A percentile compares a stretch with the other conserved stretches of the same genome.
These are phyloP conservation scores for Pyrenula aspistea DNA, from an alignment of 495 filamentous ascomycete genomes.

Conservation along the genomic window DNA sequence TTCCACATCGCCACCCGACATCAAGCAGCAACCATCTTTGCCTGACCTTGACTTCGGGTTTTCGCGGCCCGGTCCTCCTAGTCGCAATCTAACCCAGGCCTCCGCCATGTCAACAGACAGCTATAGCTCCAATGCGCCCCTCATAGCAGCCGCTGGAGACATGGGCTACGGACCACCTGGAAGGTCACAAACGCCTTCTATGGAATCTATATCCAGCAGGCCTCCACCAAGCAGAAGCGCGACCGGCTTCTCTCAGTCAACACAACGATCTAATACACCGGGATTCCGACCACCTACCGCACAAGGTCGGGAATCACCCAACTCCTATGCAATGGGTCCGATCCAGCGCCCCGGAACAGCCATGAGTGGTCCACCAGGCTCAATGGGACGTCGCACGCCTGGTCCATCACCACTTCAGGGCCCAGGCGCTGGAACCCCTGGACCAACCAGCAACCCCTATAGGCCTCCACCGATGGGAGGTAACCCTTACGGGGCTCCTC, in stretches of 20 bases:
- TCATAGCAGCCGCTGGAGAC: slow-evolving; percentile 43
- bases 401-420: neutral
- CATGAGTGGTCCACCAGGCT: slow-evolving; percentile 1
- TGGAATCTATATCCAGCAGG: slow-evolving; percentile 7
- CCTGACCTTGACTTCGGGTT: slow-evolving; percentile 20
- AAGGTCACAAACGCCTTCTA: slow-evolving; percentile 10
- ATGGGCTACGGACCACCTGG: slow-evolving; percentile 45
- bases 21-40: slow-evolving; percentile 24
- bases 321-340: neutral
- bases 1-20: slow-evolving; percentile 14
- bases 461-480: neutral
- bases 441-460: neutral
- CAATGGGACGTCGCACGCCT: neutral
- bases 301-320: neutral
- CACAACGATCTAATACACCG: slow-evolving; percentile 8
- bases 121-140: slow-evolving; percentile 44
- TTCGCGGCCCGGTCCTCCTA: slow-evolving; percentile 20
- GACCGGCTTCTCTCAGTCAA: slow-evolving; percentile 6
- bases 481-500: too few species aligned
- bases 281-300: neutral
- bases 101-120: slow-evolving; percentile 9
- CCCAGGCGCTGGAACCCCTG: neutral
- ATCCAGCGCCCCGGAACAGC: slow-evolving; percentile 9
- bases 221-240: slow-evolving; percentile 5
- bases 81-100: slow-evolving; percentile 29